Evolutionary conservation across 371 early-diverging fungal species (phyloP), one percentile per base, ranked within the genome.

Genomic region (Apophysomyces variabilis): DNA sequence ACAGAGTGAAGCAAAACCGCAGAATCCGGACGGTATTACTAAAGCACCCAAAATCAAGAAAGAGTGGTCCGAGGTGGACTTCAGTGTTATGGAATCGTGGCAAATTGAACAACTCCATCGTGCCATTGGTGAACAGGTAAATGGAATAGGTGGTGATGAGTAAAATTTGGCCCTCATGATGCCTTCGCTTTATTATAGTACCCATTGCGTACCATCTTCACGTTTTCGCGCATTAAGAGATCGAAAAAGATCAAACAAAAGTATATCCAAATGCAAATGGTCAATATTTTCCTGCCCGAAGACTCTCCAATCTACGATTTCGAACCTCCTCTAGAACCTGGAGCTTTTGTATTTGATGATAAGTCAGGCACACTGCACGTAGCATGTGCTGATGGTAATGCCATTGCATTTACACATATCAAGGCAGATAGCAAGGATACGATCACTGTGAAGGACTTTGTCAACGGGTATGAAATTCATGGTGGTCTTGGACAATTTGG

Each of bases 41-140:
- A 77, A 84, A n/a, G 95, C 96, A 18, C 91, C 88, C 32, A 90
- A 93, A 65, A 87, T 93, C 14, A 71, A 76, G 12, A 88, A 88
- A 46, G 76, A 79, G 12, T 81, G 85, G 68, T 79, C 89, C 9
- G 68, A 77, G 6, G 73, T 95, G 9, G 70, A 85, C 38, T 96
- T 93, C 89, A 59, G 66, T 0, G 60, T 62, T 0, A 87, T 90
- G 87, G 67, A 80, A 0, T 89, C 90, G 0, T 80, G 84, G 50
- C 70, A 89, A 9, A 79, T 93, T 1, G 89, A 85, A 58, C 78
- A 87, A 56, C 65, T 90, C 21, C 78, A 89, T 71, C 82, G 94
- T 26, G 95, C 95, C 0, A 87, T 93, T 66, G 90, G 92, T 4
- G 83, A 88, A 38, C 91, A 90, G 79, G 92, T 90, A 74, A 64